Percentiles rank a stretch among this genome's conserved stretches.
These are phyloP conservation scores for Platismatia glauca DNA, from an alignment of 495 filamentous ascomycete species.

Conservation along the genomic window DNA sequence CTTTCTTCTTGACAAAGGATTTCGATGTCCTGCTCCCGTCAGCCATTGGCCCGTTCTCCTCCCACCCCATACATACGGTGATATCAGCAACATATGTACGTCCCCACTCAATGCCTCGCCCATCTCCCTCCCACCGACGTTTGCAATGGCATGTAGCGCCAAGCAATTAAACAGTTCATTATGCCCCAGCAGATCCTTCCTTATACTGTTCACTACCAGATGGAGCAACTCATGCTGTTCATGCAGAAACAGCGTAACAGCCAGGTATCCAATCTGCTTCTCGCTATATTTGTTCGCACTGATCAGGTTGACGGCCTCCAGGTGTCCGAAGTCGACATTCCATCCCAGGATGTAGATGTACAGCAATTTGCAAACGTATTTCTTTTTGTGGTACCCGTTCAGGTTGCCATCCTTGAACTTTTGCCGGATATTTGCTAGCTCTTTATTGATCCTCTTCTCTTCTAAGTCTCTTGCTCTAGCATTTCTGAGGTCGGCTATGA, in stretches of 20 bases:
- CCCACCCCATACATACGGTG: conserved; percentile 57
- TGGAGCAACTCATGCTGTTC: conserved; percentile 95
- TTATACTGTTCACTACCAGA: conserved; percentile 95
- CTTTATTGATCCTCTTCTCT: conserved; percentile 99
- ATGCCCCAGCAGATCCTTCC: conserved; percentile 88
- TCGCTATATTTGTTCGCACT: conserved; percentile 96
- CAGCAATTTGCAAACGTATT: conserved; percentile 99
- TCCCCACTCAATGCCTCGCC: conserved; percentile 88
- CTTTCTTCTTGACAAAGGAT: conserved; percentile 99
- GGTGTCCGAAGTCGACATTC: conserved; percentile 98
- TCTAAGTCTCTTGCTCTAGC: conserved; percentile 91
- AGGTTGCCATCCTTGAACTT: conserved; percentile 70
- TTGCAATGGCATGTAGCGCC: conserved; percentile 97
- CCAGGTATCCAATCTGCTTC: conserved; percentile 98
- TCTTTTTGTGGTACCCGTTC: conserved; percentile 98
- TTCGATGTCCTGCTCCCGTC: conserved; percentile 67
- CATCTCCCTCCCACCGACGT: conserved; percentile 94
- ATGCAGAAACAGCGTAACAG: conserved; percentile 94
- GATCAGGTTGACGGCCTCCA: conserved; percentile 96
- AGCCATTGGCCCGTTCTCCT: conserved; percentile 16
- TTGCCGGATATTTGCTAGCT: conserved; percentile 91
- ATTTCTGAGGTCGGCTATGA: conserved; percentile 95
- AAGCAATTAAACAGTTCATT: conserved; percentile 97
- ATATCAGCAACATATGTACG: conserved; percentile 90
- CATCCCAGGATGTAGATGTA: conserved; percentile 99